Evolutionary conservation across 2,329 filamentous ascomycete species (phyloP), one percentile per base, ranked within the genome.

Genomic region (Didymella pinodella): DNA sequence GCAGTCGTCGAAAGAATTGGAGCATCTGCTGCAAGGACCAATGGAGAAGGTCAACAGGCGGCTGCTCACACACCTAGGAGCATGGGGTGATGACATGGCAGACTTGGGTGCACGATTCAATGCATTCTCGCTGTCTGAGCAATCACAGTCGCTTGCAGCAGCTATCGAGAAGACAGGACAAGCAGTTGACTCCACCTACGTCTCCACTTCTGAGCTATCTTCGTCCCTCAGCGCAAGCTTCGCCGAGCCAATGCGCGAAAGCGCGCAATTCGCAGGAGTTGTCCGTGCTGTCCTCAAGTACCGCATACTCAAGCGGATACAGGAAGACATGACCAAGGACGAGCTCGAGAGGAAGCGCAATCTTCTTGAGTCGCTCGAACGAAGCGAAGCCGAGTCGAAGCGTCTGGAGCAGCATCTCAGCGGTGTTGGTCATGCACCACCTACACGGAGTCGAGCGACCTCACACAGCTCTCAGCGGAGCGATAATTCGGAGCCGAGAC

Each of bases 31-130:
- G 3, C 93, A 91, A 70, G 95, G 95, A 0, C 93, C 92, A 6
- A 97, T 99, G 82, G 96, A 99, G 75, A 97, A 96, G 77, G 93
- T 97, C 62, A 99, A 98, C 71, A 88, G 94, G 31, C 87, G 95
- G 34, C 93, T 93, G 6, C 81, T 99, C 7, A 91, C 88, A 61
- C 95, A 99, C 71, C 79, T 98, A 10, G 91, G 91, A 14, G 88
- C 90, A 5, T 82, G 97, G 48, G 92, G 92, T 2, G 86, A 92
- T 5, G 95, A 99, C 74, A 84, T 98, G 61, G 92, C 93, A 66
- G 95, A 99, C 73, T 84, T 99, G 8, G 95, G 95, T 7, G 95
- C 93, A n/a, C 87, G 93, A 61, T 98, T 95, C 77, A 99, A 99
- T 71, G 95, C 91, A 0, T 99, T 99, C 77, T 96, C 96, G 0